Evolutionary conservation across 23 red algal genomes (phyloP).

Genomic region (Gracilaria caudata): DNA sequence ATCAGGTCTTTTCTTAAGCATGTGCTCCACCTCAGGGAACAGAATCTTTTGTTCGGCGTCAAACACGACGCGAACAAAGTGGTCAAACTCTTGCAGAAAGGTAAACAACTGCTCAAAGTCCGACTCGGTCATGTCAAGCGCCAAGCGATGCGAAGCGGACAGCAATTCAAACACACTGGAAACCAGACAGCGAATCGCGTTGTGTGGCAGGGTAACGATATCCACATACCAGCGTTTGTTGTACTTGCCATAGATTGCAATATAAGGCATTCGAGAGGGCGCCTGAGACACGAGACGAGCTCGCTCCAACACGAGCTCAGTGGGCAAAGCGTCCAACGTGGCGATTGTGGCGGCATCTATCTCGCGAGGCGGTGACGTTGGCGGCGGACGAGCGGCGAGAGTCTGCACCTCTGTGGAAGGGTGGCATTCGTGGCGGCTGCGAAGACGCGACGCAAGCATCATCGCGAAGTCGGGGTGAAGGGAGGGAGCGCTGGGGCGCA

Average conservation of each 20-base stretch:
- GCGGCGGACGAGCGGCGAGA: not conserved
- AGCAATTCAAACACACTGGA: constrained; percentile 25
- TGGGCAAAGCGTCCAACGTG: not conserved
- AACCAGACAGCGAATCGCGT: constrained; percentile 35
- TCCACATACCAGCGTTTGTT: constrained; percentile 73
- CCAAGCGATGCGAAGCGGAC: constrained; percentile 2
- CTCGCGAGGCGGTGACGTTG: constrained; percentile 6
- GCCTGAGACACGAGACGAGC: constrained; percentile 38
- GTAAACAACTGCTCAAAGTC: constrained; percentile 46
- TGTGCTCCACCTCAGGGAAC: constrained; percentile 48
- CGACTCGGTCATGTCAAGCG: constrained; percentile 28
- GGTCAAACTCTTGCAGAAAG: constrained; percentile 31
- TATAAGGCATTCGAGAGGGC: constrained; percentile 44
- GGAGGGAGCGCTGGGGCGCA: not conserved
- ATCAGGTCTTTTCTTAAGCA: constrained; percentile 2
- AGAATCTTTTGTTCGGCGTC: constrained; percentile 41
- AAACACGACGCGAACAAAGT: constrained; percentile 14
- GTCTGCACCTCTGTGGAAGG: not conserved
- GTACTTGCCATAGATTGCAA: constrained; percentile 47
- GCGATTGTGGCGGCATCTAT: constrained; percentile 18
- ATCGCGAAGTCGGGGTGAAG: not conserved
- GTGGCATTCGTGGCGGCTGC: constrained; percentile 11
- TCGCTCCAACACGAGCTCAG: constrained; percentile 35
- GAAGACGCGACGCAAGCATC: constrained; percentile 9
- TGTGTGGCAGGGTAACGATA: constrained; percentile 50